Conservation (phyloP, 1,284 basidiomycete genomes). For the Trichosporon ovoides region DNA sequence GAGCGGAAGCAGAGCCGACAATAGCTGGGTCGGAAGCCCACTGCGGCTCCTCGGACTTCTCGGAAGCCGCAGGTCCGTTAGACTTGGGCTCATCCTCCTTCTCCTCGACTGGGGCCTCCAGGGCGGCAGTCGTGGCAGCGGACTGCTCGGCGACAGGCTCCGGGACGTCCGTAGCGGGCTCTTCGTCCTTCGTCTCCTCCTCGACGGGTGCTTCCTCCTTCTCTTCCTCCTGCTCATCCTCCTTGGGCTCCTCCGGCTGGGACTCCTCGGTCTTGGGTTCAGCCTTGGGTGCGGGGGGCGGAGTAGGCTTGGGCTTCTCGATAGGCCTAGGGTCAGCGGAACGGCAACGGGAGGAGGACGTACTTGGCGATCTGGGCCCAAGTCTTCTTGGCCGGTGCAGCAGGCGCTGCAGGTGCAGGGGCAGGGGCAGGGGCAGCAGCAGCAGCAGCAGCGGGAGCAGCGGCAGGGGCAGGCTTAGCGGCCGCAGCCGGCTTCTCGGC, state of each 20-base stretch:
- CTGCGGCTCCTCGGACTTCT: slow-evolving; percentile 22
- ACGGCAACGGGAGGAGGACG: slow-evolving; percentile 11
- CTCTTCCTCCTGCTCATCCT: slow-evolving; percentile 9
- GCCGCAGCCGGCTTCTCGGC: slow-evolving; percentile 14
- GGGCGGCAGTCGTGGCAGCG: slow-evolving; percentile 10
- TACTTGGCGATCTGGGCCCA: slow-evolving; percentile 52
- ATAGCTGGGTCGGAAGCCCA: slow-evolving; percentile 43
- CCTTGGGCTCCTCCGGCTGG: slow-evolving; percentile 20
- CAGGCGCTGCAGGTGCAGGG: slow-evolving; percentile 12
- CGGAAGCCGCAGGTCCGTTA: neutral
- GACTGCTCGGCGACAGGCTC: slow-evolving; percentile 13
- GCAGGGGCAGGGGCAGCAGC: slow-evolving; percentile 12
- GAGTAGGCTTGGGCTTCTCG: slow-evolving; percentile 50
- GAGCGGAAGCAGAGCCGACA: slow-evolving; percentile 29
- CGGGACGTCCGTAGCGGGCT: slow-evolving; percentile 7
- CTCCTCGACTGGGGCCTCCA: slow-evolving; percentile 54
- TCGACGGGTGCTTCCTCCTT: slow-evolving; percentile 12
- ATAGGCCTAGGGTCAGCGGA: slow-evolving; percentile 29
- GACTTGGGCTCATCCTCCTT: slow-evolving; percentile 1
- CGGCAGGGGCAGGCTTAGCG: slow-evolving; percentile 19
- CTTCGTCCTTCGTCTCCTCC: slow-evolving; percentile 22
- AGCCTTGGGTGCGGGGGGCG: slow-evolving; percentile 58
- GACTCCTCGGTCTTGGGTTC: slow-evolving; percentile 33
- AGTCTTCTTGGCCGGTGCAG: slow-evolving; percentile 46
- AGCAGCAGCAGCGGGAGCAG: slow-evolving; percentile 9